phyloP scores from a whole-genome alignment of 177 flowering plant genomes.

The Tripterygium wilfordii region DNA sequence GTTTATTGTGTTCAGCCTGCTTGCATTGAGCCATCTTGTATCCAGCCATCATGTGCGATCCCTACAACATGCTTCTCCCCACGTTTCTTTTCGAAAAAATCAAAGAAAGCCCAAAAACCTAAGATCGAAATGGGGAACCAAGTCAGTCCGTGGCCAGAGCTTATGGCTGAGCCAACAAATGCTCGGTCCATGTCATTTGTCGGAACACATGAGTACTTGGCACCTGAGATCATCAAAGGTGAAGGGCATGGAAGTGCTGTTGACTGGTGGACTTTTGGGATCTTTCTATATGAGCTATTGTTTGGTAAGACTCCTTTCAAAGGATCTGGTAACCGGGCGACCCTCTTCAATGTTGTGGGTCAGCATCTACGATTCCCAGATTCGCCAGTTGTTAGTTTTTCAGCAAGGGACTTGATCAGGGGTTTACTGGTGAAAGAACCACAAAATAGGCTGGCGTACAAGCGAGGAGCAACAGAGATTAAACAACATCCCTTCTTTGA shows the following conservation, averaged over 20 bases:
- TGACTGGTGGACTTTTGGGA: conserved; percentile 89
- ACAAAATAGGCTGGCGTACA: conserved; percentile 63
- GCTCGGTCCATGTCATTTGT: conserved; percentile 47
- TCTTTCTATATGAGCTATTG: conserved; percentile 66
- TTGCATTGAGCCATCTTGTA: conserved; percentile 65
- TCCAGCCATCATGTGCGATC: conserved; percentile 59
- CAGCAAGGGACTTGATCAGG: conserved; percentile 63
- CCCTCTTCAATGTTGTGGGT: conserved; percentile 71
- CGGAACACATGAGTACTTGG: conserved; percentile 42
- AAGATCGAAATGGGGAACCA: conserved; percentile 66
- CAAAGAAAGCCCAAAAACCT: conserved; percentile 59
- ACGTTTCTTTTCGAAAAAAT: conserved; percentile 53
- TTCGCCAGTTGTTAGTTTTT: conserved; percentile 56
- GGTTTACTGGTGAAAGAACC: conserved; percentile 79
- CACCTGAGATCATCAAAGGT: too few species aligned
- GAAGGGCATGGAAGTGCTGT: conserved; percentile 92
- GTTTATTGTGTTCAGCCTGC: conserved; percentile 66
- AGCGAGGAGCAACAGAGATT: conserved; percentile 78
- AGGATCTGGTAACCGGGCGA: conserved; percentile 77
- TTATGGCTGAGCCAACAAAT: conserved; percentile 38
- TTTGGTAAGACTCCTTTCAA: too few species aligned
- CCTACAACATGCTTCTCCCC: conserved; percentile 70
- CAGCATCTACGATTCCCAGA: conserved; percentile 72
- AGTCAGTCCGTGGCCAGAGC: conserved; percentile 55
- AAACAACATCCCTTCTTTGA: too few species aligned